Evolutionary conservation across 805 yeast species (phyloP).

Genomic region (Metschnikowia drakensbergensis): DNA sequence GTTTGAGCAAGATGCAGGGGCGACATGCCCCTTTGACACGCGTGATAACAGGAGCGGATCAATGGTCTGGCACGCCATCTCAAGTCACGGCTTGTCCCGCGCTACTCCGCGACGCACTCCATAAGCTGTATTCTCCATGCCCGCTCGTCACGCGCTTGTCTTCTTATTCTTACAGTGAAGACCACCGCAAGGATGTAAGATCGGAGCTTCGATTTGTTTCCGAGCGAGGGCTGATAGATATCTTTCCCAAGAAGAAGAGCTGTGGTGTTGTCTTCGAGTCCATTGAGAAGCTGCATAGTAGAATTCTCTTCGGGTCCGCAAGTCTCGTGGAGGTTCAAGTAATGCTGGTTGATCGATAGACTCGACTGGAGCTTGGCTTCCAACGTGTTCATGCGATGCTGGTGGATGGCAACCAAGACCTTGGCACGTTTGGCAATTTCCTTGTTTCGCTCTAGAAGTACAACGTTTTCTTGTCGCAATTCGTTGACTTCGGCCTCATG

Average conservation of each 20-base stretch:
- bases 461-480: slow-evolving; percentile 4
- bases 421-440: slow-evolving; percentile 10
- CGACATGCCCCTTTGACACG: not conserved
- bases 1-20: not conserved
- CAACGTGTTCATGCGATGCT: slow-evolving; percentile 7
- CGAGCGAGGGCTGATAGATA: not conserved
- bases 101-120: not conserved
- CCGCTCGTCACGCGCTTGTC: slow-evolving; percentile 1
- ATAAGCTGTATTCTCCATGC: not conserved
- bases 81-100: not conserved
- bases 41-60: not conserved
- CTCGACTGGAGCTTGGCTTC: slow-evolving; percentile 11
- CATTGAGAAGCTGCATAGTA: slow-evolving; percentile 11
- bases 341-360: slow-evolving; percentile 8
- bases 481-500: slow-evolving; percentile 4
- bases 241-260: not conserved
- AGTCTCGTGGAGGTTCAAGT: not conserved
- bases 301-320: slow-evolving; percentile 4
- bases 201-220: slow-evolving; percentile 6
- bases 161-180: slow-evolving; percentile 12
- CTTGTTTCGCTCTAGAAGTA: slow-evolving; percentile 5
- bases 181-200: slow-evolving; percentile 15
- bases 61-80: not conserved
- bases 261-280: not conserved
- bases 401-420: slow-evolving; percentile 5